phyloP scores from a whole-genome alignment of 805 yeast genomes.

The Isabelozyma gotoi region DNA sequence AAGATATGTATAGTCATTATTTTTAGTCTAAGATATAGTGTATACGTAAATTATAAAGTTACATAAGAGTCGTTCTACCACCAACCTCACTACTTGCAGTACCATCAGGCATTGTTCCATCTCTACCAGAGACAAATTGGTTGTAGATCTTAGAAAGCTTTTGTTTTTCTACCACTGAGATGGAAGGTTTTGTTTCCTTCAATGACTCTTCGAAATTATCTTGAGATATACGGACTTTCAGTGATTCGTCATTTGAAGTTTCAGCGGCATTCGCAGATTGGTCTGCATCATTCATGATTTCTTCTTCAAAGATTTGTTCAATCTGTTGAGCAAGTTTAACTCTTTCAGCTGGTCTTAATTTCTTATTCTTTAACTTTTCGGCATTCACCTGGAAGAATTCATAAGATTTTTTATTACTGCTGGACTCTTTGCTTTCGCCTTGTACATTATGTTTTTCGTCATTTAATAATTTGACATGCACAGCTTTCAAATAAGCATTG shows the following conservation, averaged over 20 bases:
- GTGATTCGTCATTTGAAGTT: conserved; percentile 7
- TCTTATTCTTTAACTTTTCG: conserved; percentile 22
- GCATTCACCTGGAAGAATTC: conserved; percentile 47
- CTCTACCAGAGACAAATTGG: conserved; percentile 73
- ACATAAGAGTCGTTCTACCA: conserved; percentile 82
- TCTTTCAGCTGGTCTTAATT: conserved; percentile 39
- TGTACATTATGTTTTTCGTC: conserved; percentile 31
- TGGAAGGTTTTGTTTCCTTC: conserved; percentile 83
- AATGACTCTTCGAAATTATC: conserved; percentile 63
- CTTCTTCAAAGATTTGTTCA: conserved; percentile 31
- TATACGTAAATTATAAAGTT: conserved; percentile 10
- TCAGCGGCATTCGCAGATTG: conserved; percentile 12
- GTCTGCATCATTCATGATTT: conserved; percentile 4
- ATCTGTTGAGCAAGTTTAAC: conserved; percentile 42
- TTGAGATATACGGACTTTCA: conserved; percentile 46
- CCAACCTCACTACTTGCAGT: conserved; percentile 78
- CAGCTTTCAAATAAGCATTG: conserved; percentile 87
- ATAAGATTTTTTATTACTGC: conserved; percentile 12
- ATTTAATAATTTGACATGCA: conserved; percentile 62
- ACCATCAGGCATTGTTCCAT: conserved; percentile 88
- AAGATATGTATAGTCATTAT: background rate
- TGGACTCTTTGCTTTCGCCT: conserved; percentile 11
- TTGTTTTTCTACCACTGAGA: conserved; percentile 66
- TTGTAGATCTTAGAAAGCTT: conserved; percentile 66
- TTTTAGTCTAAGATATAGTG: no score